Evolutionary conservation across 768 basidiomycete species (phyloP), one percentile per base, ranked within the genome.

Genomic region (Rhodotorula babjevae): DNA sequence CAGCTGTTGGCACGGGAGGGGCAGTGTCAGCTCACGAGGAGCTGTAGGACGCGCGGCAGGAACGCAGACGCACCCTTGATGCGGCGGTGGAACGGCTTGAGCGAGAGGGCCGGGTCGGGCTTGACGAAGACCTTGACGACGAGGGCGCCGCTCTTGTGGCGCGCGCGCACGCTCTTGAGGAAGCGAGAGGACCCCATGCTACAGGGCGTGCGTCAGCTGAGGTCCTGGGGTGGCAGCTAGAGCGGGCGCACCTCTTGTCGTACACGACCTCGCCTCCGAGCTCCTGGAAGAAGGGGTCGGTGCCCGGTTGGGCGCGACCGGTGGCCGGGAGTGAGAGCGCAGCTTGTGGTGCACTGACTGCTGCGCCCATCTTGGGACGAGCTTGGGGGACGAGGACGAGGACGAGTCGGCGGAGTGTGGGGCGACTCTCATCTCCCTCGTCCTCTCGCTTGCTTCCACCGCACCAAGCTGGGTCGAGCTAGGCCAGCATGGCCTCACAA

Each of bases 91-190:
- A 94, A 89, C 60, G 85, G 87, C 69, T 88, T 82, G 78, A 97
- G 82, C 21, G 89, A 89, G 68, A 94, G 79, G 7, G 88, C 86
- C 36, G 92, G 91, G 82, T 97, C 93, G 0, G 93, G 89, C 80
- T 99, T 97, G 79, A 94, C 87, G 83, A 94, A 96, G 69, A 98
- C 88, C 85, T 98, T 98, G 78, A 95, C 86, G 63, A 96, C 88
- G 47, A 97, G 83, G 53, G 87, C 88, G 0, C 93, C 92, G 77
- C 90, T 88, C 60, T 40, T 36, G 82, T 96, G 92, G 53, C 89
- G 85, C 79, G 90, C 94, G 78, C 90, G 89, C 76, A 95, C 93
- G 0, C 93, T 89, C 85, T 92, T 93, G 76, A 87, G 83, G 79
- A 89, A 88, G 11, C 90, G 85, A 12, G 90, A 86, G 2, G 87